Percentiles rank a stretch among this genome's conserved stretches.
Evolutionary conservation across 805 yeast species (phyloP).

Genomic region (Priceomyces medius): DNA sequence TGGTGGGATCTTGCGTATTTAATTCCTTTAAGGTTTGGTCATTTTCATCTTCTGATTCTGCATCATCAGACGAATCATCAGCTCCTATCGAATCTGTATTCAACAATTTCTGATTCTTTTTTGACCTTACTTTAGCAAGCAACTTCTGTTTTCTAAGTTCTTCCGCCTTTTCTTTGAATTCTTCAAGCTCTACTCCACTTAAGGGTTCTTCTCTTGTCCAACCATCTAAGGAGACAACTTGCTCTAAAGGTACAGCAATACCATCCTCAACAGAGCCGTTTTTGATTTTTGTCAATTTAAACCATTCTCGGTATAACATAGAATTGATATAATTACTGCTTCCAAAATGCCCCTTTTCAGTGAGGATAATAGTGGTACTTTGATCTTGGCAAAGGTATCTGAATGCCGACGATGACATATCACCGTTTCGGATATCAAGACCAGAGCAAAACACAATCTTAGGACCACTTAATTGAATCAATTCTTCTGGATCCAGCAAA

Average conservation of each 20-base stretch:
- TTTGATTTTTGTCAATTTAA: conserved; percentile 34
- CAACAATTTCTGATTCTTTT: conserved; percentile 38
- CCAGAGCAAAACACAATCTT: conserved; percentile 81
- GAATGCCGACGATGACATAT: conserved; percentile 52
- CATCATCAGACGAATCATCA: conserved; percentile 36
- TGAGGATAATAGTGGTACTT: conserved; percentile 68
- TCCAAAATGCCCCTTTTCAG: conserved; percentile 57
- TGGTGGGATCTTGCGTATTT: conserved; percentile 7
- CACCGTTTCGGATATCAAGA: conserved; percentile 61
- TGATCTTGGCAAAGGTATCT: conserved; percentile 60
- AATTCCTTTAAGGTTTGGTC: conserved; percentile 26
- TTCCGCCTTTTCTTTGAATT: conserved; percentile 47
- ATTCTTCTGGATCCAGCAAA: conserved; percentile 54
- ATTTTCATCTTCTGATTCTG: conserved; percentile 31
- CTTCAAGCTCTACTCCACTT: conserved; percentile 48
- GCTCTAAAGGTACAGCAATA: conserved; percentile 52
- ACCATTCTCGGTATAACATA: conserved; percentile 56
- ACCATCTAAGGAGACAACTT: conserved; percentile 39
- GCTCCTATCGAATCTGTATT: conserved; percentile 34
- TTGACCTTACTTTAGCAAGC: conserved; percentile 41
- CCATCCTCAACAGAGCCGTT: conserved; percentile 55
- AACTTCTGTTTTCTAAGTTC: conserved; percentile 44
- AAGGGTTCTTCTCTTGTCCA: conserved; percentile 50
- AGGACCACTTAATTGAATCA: conserved; percentile 59
- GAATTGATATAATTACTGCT: conserved; percentile 45